A percentile compares a stretch with the other conserved stretches of the same genome.
These are phyloP conservation scores for Phaeotremella fagi DNA, from an alignment of 768 basidiomycete species.

Conservation along the genomic window DNA sequence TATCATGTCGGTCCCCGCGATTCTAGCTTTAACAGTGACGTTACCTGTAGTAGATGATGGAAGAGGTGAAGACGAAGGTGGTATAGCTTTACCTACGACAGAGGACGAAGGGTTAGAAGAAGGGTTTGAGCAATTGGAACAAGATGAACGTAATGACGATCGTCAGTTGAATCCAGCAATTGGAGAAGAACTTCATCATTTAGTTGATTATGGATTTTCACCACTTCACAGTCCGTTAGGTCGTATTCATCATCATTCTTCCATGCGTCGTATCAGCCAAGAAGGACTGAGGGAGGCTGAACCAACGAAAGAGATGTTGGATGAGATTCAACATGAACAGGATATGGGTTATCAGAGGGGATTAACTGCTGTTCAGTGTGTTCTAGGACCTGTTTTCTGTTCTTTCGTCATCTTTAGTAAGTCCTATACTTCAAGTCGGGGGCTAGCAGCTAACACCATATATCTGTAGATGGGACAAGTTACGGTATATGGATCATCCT, in stretches of 20 bases:
- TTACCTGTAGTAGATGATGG: constrained; percentile 79
- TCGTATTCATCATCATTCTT: constrained; percentile 23
- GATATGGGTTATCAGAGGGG: constrained; percentile 54
- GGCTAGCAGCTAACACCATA: no score
- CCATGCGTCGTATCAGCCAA: constrained; percentile 11
- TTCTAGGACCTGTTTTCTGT: constrained; percentile 74
- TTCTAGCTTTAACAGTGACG: constrained; percentile 78
- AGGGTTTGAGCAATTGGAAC: constrained; percentile 8
- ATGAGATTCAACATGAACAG: constrained; percentile 29
- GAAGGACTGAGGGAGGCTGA: constrained; percentile 7
- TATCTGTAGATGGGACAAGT: constrained; percentile 14
- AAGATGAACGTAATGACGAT: constrained; percentile 23
- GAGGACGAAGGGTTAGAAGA: constrained; percentile 60
- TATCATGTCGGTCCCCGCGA: constrained; percentile 77
- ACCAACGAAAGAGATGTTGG: constrained; percentile 21
- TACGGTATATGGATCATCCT: constrained; percentile 42
- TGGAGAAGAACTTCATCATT: constrained; percentile 42
- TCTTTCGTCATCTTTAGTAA: constrained; percentile 70
- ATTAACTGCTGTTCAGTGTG: constrained; percentile 78
- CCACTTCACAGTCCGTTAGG: constrained; percentile 31
- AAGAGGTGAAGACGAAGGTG: constrained; percentile 28
- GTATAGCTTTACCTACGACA: constrained; percentile 53
- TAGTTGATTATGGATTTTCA: constrained; percentile 36
- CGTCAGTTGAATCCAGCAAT: constrained; percentile 24
- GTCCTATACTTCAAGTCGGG: no score